Base-by-base conservation (phyloP, 2,329 filamentous ascomycete genomes). In the Colletotrichum tropicale region DNA sequence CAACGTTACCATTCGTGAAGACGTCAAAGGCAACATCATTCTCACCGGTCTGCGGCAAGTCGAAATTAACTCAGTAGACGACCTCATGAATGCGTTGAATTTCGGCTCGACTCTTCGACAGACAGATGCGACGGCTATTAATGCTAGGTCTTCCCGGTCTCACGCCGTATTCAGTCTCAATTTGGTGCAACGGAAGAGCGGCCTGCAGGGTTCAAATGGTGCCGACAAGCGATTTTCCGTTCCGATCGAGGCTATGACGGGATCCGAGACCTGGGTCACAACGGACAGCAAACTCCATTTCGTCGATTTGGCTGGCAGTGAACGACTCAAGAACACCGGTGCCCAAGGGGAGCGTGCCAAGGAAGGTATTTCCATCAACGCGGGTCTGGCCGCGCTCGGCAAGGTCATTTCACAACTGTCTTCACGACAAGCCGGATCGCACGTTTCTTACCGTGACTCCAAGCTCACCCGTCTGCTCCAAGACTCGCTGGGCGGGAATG, bases 401-500 rank as follows among this genome's bases (percentile, higher is more conserved):
- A 99, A 99, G 85, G 97, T 99, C 84, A 99, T 99, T 81, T 98
- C 97, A 38, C 97, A 99, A 85, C 90, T 99, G 56, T 99, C 97
- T 1, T 98, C 96, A 21, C 94, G 96, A 75, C 93, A 96, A 78
- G 88, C 94, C 60, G 96, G 95, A 64, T 94, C 95, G 6, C 96
- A 98, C 85, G 96, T 99, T 73, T 99, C 97, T 3, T 99, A 99
- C 84, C 95, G 97, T 78, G 97, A 99, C 86, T 98, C 97, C n/a
- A 96, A 96, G 83, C 92, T 99, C 80, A 99, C 97, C 13, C 94
- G 97, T 75, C 89, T 99, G 28, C 91, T 99, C 21, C 97, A 99
- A 87, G 97, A 99, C 85, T 99, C 97, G 0, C 89, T 99, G 7
- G 97, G 97, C 73, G 97, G 97, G 6, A 98, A 98, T 83, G 97